Evolutionary conservation across 2,329 filamentous ascomycete species (phyloP), one percentile per base, ranked within the genome.

Genomic region (Sporothrix curviconia): DNA sequence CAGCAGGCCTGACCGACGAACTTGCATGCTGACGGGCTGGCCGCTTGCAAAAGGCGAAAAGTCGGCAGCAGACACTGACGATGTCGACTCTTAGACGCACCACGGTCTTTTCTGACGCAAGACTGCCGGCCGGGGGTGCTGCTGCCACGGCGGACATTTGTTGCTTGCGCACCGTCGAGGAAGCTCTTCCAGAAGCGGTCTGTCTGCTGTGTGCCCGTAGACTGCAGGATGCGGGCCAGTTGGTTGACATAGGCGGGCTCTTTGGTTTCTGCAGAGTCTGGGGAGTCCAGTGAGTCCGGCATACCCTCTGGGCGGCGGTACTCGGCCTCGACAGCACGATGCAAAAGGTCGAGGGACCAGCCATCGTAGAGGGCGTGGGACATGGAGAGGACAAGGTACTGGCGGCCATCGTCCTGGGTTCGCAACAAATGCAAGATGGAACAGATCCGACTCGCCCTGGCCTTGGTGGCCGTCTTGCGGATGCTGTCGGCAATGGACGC

Each of bases 361-460:
- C 92, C 92, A 66, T 96, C 92, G 63, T 96, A 96, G 19, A 96
- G 76, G 1, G 91, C 90, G 70, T 96, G 92, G 0, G 91, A 81
- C 39, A 96, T 84, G 0, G 90, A 92, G 1, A 96, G 68, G 4
- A 85, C 66, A 1, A 85, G 61, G 56, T 78, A 81, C 3, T 59
- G 70, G 36, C 64, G 66, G 14, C 59, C 63, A 3, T 60, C 70
- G 8, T 43, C n/a, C 3, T 24, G 5, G 1, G 69, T 66, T 6
- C 59, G 65, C n/a, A 3, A 70, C 71, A 54, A 82, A 70, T 0
- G 68, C 70, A 0, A 86, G 64, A 55, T 83, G 80, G 7, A 85
- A 69, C 3, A 86, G 64, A 8, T 71, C 54, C 0, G 67, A 65
- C 8, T 53, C 55, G 0, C 73, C 79, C 64, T 68, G 52, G 24